Base-by-base conservation (phyloP, 1,284 basidiomycete species). In the Phlebopus sp. region DNA sequence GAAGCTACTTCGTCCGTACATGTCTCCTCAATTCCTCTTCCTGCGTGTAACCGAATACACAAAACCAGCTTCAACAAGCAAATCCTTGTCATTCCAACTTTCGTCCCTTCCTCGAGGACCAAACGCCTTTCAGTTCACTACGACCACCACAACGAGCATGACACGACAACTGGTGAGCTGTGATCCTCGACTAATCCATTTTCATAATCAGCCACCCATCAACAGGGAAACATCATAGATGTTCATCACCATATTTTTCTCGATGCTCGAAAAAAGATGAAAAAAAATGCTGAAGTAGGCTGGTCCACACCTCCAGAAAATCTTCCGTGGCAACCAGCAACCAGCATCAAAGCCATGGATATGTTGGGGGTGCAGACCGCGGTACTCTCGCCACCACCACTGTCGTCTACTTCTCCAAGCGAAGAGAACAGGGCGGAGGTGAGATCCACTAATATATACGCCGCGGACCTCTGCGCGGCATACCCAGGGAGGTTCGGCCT, bases 181-280 rank as follows among this genome's bases (percentile, higher is more conserved):
- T 13, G 23, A 27, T 42, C 29, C 11, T 32, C 29, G n/a, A 38
- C 21, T 10, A 43, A 31, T 17, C 11, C 1, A n/a, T n/a, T 35
- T 27, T 32, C 5, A 15, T 8, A 48, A 36, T 30, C 46, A 41
- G 42, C 29, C 44, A 14, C 8, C n/a, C 9, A 9, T 32, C 48
- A 40, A 21, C n/a, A 36, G 31, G 44, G 46, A 3, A 55, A 49
- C 13, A 73, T 76, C 49, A 77, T 88, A 55, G 86, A 88, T 59
- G 65, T 87, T 10, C 85, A 88, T 57, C 86, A 88, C 63, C 86
- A 89, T 58, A 78, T 79, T 59, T 86, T 88, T 56, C 75, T 81
- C 5, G 58, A 71, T 11, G 66, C 71, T 37, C 62, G 77, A 37
- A 52, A 73, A 50, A 80, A 82, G 55, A 61, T 55, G 36, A 69